Conservation (phyloP, 2,329 filamentous ascomycete species). For the Karstenula rhodostoma region DNA sequence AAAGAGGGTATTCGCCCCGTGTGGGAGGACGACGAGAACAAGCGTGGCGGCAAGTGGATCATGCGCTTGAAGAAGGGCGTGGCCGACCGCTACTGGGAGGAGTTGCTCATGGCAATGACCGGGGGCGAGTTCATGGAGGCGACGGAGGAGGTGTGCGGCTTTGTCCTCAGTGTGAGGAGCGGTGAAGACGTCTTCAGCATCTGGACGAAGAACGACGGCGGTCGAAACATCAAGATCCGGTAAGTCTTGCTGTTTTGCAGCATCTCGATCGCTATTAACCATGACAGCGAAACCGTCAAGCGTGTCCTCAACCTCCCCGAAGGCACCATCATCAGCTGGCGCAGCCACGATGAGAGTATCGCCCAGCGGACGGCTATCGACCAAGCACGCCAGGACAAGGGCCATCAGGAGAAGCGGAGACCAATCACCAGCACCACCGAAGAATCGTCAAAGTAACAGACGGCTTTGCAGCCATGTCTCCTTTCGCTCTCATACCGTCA, state of each 20-base stretch:
- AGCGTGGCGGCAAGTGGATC: constrained; percentile 96
- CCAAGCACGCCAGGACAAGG: constrained; percentile 88
- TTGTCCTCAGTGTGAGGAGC: constrained; percentile 91
- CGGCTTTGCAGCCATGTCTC: constrained; percentile 29
- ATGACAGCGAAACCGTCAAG: constrained; percentile 86
- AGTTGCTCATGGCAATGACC: constrained; percentile 86
- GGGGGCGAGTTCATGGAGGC: constrained; percentile 95
- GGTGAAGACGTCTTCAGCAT: constrained; percentile 98
- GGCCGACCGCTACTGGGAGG: constrained; percentile 96
- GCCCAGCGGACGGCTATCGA: constrained; percentile 90
- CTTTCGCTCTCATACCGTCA: constrained; percentile 15
- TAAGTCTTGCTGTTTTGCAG: constrained; percentile 56
- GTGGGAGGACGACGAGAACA: constrained; percentile 98
- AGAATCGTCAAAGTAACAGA: constrained; percentile 44
- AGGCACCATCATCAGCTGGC: constrained; percentile 93
- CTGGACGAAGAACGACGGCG: constrained; percentile 94
- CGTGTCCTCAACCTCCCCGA: constrained; percentile 83
- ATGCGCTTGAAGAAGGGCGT: constrained; percentile 97
- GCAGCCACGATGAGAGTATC: constrained; percentile 95
- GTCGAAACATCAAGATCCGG: constrained; percentile 95
- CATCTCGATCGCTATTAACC: constrained; percentile 26
- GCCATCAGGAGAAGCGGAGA: constrained; percentile 55
- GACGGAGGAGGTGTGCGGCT: constrained; percentile 92
- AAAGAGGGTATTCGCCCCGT: constrained; percentile 95
- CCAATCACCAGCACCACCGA: constrained; percentile 46